Evolutionary conservation across 148 eudicot species (phyloP).

Genomic region (Amaranthus hypochondriacus): DNA sequence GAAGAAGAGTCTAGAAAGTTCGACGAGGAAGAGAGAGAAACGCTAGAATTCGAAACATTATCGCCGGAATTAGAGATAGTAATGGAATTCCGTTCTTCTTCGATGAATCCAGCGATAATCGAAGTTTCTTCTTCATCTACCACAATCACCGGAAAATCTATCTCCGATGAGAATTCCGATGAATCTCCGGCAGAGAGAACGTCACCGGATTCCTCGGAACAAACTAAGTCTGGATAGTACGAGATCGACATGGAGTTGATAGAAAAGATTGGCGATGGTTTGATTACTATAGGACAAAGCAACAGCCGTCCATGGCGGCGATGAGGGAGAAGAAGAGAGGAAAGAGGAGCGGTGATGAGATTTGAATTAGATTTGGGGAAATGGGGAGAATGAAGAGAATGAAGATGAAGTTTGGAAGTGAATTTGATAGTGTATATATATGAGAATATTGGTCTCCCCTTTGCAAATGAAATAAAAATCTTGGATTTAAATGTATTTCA

Average conservation of each 20-base stretch:
- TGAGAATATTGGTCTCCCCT: neutral
- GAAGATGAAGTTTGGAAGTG: conserved; percentile 10
- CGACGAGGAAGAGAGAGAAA: conserved; percentile 17
- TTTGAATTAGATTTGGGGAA: conserved; percentile 8
- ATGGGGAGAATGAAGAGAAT: neutral
- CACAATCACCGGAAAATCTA: conserved; percentile 27
- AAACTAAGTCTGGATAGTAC: conserved; percentile 55
- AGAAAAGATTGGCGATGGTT: neutral
- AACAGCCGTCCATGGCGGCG: conserved; percentile 3
- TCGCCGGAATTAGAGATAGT: conserved; percentile 3
- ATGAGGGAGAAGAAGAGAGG: conserved; percentile 2
- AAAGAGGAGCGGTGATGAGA: neutral
- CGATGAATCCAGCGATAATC: conserved; percentile 57
- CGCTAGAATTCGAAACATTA: neutral
- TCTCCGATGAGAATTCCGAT: conserved; percentile 48
- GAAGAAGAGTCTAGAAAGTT: conserved; percentile 43
- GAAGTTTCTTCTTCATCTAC: conserved; percentile 41
- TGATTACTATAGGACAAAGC: neutral
- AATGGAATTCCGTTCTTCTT: conserved; percentile 47
- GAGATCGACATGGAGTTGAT: conserved; percentile 43
- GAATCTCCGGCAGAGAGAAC: conserved; percentile 30
- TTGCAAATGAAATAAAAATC: neutral
- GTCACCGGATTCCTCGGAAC: conserved; percentile 60
- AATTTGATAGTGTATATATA: conserved; percentile 12
- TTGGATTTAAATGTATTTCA: neutral